phyloP scores from a whole-genome alignment of 768 basidiomycete genomes.

The Mycena chlorophos region DNA sequence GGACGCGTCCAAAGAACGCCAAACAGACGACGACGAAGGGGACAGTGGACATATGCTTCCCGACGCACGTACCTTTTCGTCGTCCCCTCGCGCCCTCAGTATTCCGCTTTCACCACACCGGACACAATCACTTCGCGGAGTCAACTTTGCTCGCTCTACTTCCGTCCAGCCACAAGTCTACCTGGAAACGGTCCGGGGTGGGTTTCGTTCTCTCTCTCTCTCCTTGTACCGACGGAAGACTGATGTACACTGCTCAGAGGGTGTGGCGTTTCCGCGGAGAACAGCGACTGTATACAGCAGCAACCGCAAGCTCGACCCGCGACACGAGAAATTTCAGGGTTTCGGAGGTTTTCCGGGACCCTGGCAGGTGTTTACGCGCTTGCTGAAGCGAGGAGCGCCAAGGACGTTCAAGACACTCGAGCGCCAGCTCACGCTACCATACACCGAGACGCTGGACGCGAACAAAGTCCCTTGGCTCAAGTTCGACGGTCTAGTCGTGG shows the following conservation, averaged over 20 bases:
- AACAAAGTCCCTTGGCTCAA: slow-evolving; percentile 38
- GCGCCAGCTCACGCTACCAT: slow-evolving; percentile 53
- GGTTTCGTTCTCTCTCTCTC: not conserved
- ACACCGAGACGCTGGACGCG: slow-evolving; percentile 44
- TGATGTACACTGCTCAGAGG: slow-evolving; percentile 8
- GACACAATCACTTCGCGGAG: slow-evolving; percentile 10
- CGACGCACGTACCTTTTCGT: slow-evolving; percentile 32
- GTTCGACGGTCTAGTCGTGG: slow-evolving; percentile 47
- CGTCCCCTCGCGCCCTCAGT: slow-evolving; percentile 33
- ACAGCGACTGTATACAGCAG: slow-evolving; percentile 33
- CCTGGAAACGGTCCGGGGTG: slow-evolving; percentile 18
- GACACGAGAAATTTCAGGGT: slow-evolving; percentile 37
- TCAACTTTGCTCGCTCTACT: slow-evolving; percentile 14
- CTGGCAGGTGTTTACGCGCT: slow-evolving; percentile 34
- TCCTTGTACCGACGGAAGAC: not conserved
- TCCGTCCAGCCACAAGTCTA: slow-evolving; percentile 15
- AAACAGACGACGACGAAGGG: slow-evolving; percentile 3
- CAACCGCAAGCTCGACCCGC: slow-evolving; percentile 17
- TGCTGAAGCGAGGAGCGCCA: slow-evolving; percentile 46
- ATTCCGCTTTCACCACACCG: slow-evolving; percentile 25
- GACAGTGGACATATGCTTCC: slow-evolving; percentile 22
- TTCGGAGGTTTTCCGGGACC: slow-evolving; percentile 53
- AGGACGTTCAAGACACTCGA: slow-evolving; percentile 43
- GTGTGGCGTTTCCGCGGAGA: slow-evolving; percentile 32
- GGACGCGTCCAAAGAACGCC: slow-evolving; percentile 1